Evolutionary conservation across 495 filamentous ascomycete species (phyloP), one percentile per base, ranked within the genome.

Genomic region (Xylaria acuta): DNA sequence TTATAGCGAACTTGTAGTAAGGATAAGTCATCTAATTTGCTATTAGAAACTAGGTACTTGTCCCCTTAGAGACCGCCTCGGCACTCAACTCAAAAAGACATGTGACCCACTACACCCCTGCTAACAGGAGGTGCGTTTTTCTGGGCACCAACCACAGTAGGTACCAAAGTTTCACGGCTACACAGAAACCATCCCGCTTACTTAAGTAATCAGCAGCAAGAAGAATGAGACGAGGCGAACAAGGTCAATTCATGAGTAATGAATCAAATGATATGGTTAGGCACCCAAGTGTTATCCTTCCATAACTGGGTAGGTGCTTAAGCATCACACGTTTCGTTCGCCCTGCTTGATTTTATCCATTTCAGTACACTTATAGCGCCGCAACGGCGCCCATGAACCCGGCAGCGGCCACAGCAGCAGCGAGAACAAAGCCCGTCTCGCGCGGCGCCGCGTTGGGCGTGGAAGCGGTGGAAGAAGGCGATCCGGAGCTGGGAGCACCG

Each of bases 361-460:
- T 43, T 41, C 8, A 53, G 4, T 16, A 9, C 63, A 36, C 27
- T 69, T 69, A 75, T 22, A 75, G 49, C 38, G 53, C 41, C 20
- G 59, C 67, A 30, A 71, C 63, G 45, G 56, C 67, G 27, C 63
- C 71, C 54, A 73, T 54, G 43, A 73, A 54, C 1, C 73, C 75
- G 16, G 70, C 73, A 41, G 58, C 71, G 38, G 72, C 71, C 8
- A 56, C 56, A 36, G 49, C 66, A 27, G 62, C 75, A 59, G 49
- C 54, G 25, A 58, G 18, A 25, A 47, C 66, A 25, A 68, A 45
- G 12, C 70, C 73, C 0, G 75, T 75, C 70, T 75, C 67, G 53
- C 59, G 73, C 14, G 73, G 32, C 12, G 67, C 73, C 8, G 18
- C 71, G 51, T 56, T 66, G 14, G 71, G 30, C 2, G 67, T 47